Evolutionary conservation across 2,329 filamentous ascomycete species (phyloP), one percentile per base, ranked within the genome.

Genomic region (Lasiodiplodia sp.): DNA sequence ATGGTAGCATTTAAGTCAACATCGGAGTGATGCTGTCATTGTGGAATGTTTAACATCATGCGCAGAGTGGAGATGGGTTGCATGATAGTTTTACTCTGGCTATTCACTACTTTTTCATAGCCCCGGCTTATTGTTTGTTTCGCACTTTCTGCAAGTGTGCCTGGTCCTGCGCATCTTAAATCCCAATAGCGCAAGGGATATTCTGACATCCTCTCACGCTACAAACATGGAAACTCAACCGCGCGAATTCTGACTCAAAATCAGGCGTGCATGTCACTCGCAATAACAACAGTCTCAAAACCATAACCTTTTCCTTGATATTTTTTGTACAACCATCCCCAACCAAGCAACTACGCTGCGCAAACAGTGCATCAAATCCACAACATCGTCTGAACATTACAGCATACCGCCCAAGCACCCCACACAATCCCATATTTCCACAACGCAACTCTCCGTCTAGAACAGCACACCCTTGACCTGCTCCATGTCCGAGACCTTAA

Each of bases 381-480:
- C 18, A 44, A 7, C 40, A 44, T 44, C 40, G 16, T 44, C 16
- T 44, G 52, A 31, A 28, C 23, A 28, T 55, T 55, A 23, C 52
- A 16, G 5, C 52, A 25, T 23, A 18, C 7, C 18, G 11, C 10
- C 66, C 70, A 62, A 57, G 18, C 18, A 10, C 10, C 37, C 37
- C 11, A 2, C 18, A 21, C 8, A 2, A n/a, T 21, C 3, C 18
- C 2, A 2, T n/a, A 1, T 38, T 55, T 55, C 14, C 23, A 8
- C 52, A 52, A 7, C 6, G 49, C 8, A 16, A 2, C 1, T 18
- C 14, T 40, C 40, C 25, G 14, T 21, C 16, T 70, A 69, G 44
- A 70, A 71, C 2, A 69, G 49, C 57, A 68, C 38, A n/a, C 69
- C 71, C 60, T 72, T 73, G 2, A 34, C 64, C 47, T 72, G 70